phyloP scores from a whole-genome alignment of 2,329 filamentous ascomycete genomes.

The Exserohilum turcica region DNA sequence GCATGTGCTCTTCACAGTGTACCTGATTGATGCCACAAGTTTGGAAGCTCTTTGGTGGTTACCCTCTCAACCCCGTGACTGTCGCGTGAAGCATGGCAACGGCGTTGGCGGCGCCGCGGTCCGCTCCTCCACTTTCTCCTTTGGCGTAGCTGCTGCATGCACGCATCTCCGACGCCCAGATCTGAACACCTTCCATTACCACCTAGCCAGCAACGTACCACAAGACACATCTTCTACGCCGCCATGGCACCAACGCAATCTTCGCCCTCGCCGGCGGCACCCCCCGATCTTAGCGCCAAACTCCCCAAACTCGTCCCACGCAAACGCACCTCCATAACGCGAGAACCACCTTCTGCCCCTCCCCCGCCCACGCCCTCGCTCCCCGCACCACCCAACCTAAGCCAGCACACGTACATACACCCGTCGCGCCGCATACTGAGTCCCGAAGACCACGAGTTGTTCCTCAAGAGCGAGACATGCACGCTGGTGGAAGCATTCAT shows the following conservation, averaged over 20 bases:
- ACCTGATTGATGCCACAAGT: too few species aligned
- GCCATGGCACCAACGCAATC: constrained; percentile 23
- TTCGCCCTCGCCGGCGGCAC: constrained; percentile 14
- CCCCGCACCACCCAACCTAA: constrained; percentile 67
- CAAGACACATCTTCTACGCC: not conserved
- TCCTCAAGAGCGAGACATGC: constrained; percentile 77
- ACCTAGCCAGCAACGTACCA: not conserved
- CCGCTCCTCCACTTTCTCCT: constrained; percentile 6
- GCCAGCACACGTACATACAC: constrained; percentile 64
- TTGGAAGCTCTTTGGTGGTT: too few species aligned
- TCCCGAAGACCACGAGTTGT: constrained; percentile 76
- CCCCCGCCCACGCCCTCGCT: constrained; percentile 77
- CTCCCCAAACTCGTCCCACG: constrained; percentile 47
- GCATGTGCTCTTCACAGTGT: too few species aligned
- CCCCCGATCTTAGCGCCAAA: constrained; percentile 32
- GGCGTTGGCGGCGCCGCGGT: constrained; percentile 1
- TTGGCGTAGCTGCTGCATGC: not conserved
- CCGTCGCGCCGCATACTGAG: constrained; percentile 84
- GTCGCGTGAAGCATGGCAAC: not conserved
- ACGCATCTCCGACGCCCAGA: not conserved
- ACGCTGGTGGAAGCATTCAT: constrained; percentile 80
- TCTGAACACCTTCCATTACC: not conserved
- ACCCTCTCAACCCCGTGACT: not conserved
- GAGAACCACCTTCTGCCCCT: constrained; percentile 52
- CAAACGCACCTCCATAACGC: constrained; percentile 29